These are phyloP conservation scores for Pyrenophora graminea DNA, from an alignment of 2,329 filamentous ascomycete genomes.

Conservation along the genomic window DNA sequence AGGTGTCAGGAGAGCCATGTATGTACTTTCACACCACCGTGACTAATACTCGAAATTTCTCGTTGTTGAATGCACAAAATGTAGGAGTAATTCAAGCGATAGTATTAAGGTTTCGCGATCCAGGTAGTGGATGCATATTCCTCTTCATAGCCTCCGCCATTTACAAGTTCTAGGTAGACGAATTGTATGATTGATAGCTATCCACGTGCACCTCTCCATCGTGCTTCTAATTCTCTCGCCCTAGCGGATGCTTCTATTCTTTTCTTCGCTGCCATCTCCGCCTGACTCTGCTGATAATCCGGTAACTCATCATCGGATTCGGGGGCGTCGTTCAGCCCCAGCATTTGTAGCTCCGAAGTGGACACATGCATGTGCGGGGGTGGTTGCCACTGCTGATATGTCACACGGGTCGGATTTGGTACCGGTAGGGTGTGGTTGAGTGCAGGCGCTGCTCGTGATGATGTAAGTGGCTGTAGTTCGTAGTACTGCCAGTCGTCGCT, in stretches of 20 bases:
- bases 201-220: slow-evolving; percentile 43
- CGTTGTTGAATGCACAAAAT: too few relatives aligned
- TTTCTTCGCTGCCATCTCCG: slow-evolving; percentile 48
- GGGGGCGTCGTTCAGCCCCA: slow-evolving; percentile 39
- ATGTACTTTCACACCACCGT: background rate
- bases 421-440: slow-evolving; percentile 13
- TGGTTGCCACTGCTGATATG: slow-evolving; percentile 22
- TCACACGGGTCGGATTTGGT: slow-evolving; percentile 3
- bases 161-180: background rate
- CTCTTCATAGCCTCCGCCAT: too few relatives aligned
- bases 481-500: slow-evolving; percentile 35
- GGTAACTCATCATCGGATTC: slow-evolving; percentile 48
- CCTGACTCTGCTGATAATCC: slow-evolving; percentile 54
- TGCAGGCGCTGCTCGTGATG: slow-evolving; percentile 16
- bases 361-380: slow-evolving; percentile 30
- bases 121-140: too few relatives aligned
- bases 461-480: slow-evolving; percentile 20
- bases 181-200: background rate
- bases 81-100: too few relatives aligned
- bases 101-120: too few relatives aligned
- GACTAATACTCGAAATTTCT: too few relatives aligned
- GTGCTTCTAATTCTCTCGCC: slow-evolving; percentile 51
- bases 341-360: slow-evolving; percentile 37
- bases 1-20: too few relatives aligned
- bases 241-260: slow-evolving; percentile 49